These are phyloP conservation scores for Neonothopanus nambi DNA, from an alignment of 1,284 basidiomycete species.

Conservation along the genomic window DNA sequence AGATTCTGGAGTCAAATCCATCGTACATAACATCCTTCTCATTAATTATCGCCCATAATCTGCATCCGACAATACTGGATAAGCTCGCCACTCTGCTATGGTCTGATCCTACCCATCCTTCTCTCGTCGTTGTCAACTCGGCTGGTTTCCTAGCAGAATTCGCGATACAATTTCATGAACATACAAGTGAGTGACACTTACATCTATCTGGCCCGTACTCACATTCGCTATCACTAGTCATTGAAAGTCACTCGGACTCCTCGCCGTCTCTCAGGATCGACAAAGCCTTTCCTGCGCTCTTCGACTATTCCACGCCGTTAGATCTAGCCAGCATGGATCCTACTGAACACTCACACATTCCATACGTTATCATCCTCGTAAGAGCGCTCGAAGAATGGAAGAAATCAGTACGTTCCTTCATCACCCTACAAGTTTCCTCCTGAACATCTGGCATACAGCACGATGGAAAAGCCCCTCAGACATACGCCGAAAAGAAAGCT, in stretches of 20 bases:
- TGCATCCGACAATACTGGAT: conserved; percentile 56
- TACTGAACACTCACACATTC: conserved; percentile 85
- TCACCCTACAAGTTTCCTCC: not conserved
- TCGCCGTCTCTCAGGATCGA: conserved; percentile 86
- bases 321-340: conserved; percentile 79
- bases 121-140: conserved; percentile 77
- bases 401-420: conserved; percentile 46
- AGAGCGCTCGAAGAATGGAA: conserved; percentile 84
- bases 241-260: conserved; percentile 91
- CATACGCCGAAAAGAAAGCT: conserved; percentile 68
- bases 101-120: conserved; percentile 56
- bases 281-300: conserved; percentile 82
- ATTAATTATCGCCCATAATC: conserved; percentile 85
- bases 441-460: no score
- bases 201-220: not conserved
- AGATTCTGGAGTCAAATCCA: conserved; percentile 57
- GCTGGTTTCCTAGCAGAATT: conserved; percentile 90
- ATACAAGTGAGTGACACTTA: conserved; percentile 60
- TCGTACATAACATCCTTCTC: conserved; percentile 62
- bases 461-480: conserved; percentile 57
- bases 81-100: conserved; percentile 69
- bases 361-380: conserved; percentile 86
- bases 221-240: conserved; percentile 51
- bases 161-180: conserved; percentile 84
- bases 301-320: conserved; percentile 69